Percentiles rank a stretch among this genome's conserved stretches.
phyloP scores from a whole-genome alignment of 768 basidiomycete species.

The Xerocomellus intermedius region DNA sequence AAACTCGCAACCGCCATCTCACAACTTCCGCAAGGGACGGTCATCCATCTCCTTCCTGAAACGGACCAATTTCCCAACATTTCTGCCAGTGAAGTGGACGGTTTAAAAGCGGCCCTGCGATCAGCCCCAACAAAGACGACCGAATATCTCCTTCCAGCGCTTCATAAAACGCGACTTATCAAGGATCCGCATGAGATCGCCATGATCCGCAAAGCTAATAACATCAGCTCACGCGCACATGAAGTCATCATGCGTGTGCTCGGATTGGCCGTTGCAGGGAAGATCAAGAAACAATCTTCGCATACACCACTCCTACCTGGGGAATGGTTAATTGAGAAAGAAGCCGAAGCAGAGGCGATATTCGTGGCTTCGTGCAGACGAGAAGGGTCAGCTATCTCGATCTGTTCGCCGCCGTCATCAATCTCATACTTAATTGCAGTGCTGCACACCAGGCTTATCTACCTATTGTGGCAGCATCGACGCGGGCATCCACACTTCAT shows the following conservation, averaged over 20 bases:
- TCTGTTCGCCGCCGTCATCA: neutral
- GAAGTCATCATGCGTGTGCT: conserved; percentile 91
- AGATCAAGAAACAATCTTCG: conserved; percentile 44
- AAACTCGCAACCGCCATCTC: conserved; percentile 47
- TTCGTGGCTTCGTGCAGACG: conserved; percentile 89
- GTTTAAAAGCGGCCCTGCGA: conserved; percentile 6
- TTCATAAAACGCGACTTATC: conserved; percentile 78
- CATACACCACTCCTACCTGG: conserved; percentile 56
- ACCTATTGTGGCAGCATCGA: conserved; percentile 88
- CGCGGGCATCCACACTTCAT: conserved; percentile 85
- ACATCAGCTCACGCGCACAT: conserved; percentile 87
- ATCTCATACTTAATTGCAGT: conserved; percentile 37
- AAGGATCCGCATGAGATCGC: conserved; percentile 77
- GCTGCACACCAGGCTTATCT: conserved; percentile 87
- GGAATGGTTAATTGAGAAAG: conserved; percentile 89
- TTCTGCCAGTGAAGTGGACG: conserved; percentile 1
- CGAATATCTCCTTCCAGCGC: conserved; percentile 65
- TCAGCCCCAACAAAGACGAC: conserved; percentile 2
- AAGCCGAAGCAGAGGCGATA: conserved; percentile 91
- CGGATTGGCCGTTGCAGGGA: conserved; percentile 65
- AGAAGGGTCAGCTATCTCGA: conserved; percentile 61
- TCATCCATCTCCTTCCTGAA: conserved; percentile 65
- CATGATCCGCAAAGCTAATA: conserved; percentile 75
- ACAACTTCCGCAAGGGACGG: conserved; percentile 47
- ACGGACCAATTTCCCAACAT: conserved; percentile 24